Base-by-base conservation (phyloP, 345 rosid genomes). In the Corchorus olitorius region DNA sequence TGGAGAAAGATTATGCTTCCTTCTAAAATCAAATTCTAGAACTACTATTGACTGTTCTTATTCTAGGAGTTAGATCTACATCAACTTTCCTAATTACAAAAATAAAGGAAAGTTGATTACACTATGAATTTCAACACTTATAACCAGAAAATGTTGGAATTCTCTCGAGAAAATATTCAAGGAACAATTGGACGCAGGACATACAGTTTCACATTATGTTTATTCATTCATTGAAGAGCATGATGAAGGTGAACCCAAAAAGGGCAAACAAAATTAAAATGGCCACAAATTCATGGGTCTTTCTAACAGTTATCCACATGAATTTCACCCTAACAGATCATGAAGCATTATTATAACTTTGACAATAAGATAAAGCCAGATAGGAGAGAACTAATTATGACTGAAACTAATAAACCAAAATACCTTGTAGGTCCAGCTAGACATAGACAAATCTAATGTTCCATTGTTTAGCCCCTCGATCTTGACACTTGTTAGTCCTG, bases 371-470 rank as follows among this genome's bases (percentile, higher is more conserved):
- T 19, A 41, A 56, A n/a, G n/a, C 7, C 73, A 14, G 19, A 62
- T 0, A 61, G n/a, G 20, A 52, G 17, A n/a, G 74, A 70, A 5
- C 35, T 7, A 65, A 64, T 39, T 35, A 66, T 39, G 17, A n/a
- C 41, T 17, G 19, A 22, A 43, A 27, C n/a, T 17, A 34, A 70
- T 1, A 43, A 59, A 76, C 65, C 35, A 45, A 76, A 65, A 70
- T 81, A 93, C 99, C 99, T 96, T 96, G 79, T 92, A 93, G 59
- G 86, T 82, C 99, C 98, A 96, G 72, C 65, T 82, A 75, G 76
- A 77, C 50, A 80, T 60, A 70, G 94, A 89, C 77, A 96, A 84
- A 80, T 93, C 94, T 62, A 89, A 6, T 19, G 90, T 89, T 70
- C 97, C 98, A 65, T 76, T 85, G 83, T 80, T 90, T 75, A 96